A percentile compares a stretch with the other conserved stretches of the same genome.
phyloP scores from a whole-genome alignment of 1,284 basidiomycete genomes.

The Ganoderma resinaceum region DNA sequence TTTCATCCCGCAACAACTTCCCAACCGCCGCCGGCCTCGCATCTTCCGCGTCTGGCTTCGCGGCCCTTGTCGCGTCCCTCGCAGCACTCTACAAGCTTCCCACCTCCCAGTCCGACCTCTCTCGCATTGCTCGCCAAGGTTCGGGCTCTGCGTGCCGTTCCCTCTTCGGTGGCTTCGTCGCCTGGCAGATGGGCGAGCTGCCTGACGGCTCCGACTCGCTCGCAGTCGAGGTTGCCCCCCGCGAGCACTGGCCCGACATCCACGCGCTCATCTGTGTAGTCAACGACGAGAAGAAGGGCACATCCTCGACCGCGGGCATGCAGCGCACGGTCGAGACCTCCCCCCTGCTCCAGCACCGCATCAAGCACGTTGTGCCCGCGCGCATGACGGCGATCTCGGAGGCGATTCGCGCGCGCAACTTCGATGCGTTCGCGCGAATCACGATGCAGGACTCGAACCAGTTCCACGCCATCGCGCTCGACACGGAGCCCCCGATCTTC shows the following conservation, averaged over 20 bases:
- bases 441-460: constrained; percentile 99
- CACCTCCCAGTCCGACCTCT: constrained; percentile 73
- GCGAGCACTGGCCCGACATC: constrained; percentile 93
- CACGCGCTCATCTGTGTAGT: constrained; percentile 99
- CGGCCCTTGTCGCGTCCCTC: constrained; percentile 92
- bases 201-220: constrained; percentile 86
- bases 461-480: constrained; percentile 98
- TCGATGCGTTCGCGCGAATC: constrained; percentile 88
- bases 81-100: constrained; percentile 88
- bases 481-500: constrained; percentile 98
- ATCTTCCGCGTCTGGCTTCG: constrained; percentile 96
- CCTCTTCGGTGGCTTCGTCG: constrained; percentile 96
- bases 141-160: constrained; percentile 98
- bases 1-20: constrained; percentile 98
- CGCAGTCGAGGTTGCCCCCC: constrained; percentile 88
- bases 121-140: constrained; percentile 94
- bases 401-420: constrained; percentile 86
- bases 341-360: constrained; percentile 88
- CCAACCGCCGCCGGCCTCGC: constrained; percentile 98
- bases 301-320: constrained; percentile 95
- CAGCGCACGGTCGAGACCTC: constrained; percentile 96
- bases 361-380: constrained; percentile 85
- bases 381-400: constrained; percentile 86
- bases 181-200: constrained; percentile 86
- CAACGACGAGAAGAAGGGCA: constrained; percentile 96